These are phyloP conservation scores for Piper betle DNA, from an alignment of 164 flowering plant species.

Conservation along the genomic window DNA sequence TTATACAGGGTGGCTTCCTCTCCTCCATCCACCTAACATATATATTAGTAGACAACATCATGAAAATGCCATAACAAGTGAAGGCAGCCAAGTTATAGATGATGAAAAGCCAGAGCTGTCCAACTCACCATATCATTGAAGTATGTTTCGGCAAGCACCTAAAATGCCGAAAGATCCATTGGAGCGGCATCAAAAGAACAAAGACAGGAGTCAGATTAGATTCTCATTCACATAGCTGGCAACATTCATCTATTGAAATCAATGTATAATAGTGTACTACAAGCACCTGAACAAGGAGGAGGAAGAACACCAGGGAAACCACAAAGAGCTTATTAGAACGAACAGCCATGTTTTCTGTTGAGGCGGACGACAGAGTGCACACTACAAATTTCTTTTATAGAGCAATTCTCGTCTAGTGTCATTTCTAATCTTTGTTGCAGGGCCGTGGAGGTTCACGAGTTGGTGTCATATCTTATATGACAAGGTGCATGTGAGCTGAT, in stretches of 20 bases:
- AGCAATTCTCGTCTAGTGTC: neutral
- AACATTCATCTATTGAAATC: neutral
- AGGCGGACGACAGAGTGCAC: neutral
- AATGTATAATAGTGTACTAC: neutral
- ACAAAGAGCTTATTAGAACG: neutral
- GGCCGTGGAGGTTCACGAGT: neutral
- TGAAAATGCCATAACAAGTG: too few relatives aligned
- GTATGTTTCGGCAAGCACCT: constrained; percentile 2
- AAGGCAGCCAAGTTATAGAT: neutral
- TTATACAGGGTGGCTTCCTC: constrained; percentile 11
- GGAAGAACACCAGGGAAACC: constrained; percentile 1
- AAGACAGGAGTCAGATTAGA: neutral
- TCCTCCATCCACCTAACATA: constrained; percentile 14
- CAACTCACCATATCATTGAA: constrained; percentile 2
- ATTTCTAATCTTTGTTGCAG: neutral
- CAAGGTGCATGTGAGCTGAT: neutral
- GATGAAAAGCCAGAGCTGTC: neutral
- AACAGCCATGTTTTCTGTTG: neutral
- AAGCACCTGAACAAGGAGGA: constrained; percentile 5
- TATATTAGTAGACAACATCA: neutral
- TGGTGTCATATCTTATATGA: neutral
- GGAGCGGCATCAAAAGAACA: neutral
- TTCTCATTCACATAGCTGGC: neutral
- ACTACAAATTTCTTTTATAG: neutral
- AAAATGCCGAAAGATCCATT: neutral